Base-by-base conservation (phyloP, 257 asterid species). In the Solanum ahanhuiri region DNA sequence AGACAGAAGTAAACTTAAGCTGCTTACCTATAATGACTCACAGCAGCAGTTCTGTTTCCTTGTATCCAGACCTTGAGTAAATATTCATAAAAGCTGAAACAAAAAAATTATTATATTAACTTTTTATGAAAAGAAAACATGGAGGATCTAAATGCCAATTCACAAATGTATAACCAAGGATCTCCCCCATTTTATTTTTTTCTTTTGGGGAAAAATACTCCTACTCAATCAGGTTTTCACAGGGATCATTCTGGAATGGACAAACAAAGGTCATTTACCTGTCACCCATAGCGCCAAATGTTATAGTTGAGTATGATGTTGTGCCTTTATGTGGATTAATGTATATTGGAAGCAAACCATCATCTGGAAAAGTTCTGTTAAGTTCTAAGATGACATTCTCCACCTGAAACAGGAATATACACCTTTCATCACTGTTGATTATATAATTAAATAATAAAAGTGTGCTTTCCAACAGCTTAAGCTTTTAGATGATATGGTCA, bases 231-330 rank as follows among this genome's bases (percentile, higher is more conserved):
- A 48, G 41, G 84, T 30, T 48, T 81, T 48, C 43, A 30, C 84
- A 28, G 84, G 67, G 67, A 30, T 81, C 84, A 48, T 28, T 81
- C 69, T 81, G 66, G 30, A 81, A 81, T 48, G 84, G 28, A 81
- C 30, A 48, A 81, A 81, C 11, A 9, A 81, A 17, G 67, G 69
- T 81, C 45, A 51, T 43, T 76, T 87, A 97, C 99, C 99, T 97
- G 96, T 97, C 99, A 58, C 99, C 99, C 99, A 97, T 95, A 88
- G 99, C 99, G 85, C 99, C 99, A 91, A 95, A 97, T 69, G 99
- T 97, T 67, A 97, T 94, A 88, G 99, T 90, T 77, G 99, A 93
- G 89, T 94, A 91, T 3, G 98, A 91, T 87, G 91, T 91, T 75
- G 94, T 86, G 86, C 97, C 98, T 81, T 88, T 92, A 60, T 93